A percentile compares a stretch with the other conserved stretches of the same genome.
Conservation (phyloP, 2,329 filamentous ascomycete species). For the Penicillium sp. region DNA sequence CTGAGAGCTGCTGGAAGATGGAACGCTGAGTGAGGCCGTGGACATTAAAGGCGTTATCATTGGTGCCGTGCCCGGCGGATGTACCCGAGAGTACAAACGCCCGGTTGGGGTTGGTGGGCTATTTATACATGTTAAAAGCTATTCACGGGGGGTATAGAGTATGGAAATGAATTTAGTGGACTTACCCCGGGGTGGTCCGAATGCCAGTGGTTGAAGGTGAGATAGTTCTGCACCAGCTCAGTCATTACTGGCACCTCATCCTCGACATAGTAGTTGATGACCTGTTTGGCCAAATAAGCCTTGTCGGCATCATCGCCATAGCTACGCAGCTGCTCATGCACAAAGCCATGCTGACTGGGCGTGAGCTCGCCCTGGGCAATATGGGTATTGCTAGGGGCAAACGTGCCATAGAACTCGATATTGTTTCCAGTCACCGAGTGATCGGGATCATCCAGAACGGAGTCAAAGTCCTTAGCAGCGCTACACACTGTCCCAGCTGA, state of each 20-base stretch:
- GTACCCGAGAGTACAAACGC: conserved; percentile 33
- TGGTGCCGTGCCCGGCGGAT: conserved; percentile 33
- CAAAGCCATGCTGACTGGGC: conserved; percentile 39
- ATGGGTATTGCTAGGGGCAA: conserved; percentile 37
- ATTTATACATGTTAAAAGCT: conserved; percentile 4
- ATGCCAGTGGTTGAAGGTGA: conserved; percentile 48
- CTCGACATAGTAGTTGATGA: conserved; percentile 48
- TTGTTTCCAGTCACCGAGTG: conserved; percentile 46
- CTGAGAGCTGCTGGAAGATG: conserved; percentile 43
- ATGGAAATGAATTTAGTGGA: conserved; percentile 5
- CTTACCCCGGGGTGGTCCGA: conserved; percentile 44
- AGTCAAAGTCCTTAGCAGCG: conserved; percentile 40
- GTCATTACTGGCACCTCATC: conserved; percentile 45
- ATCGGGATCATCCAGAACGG: conserved; percentile 43
- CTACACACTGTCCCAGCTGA: conserved; percentile 33
- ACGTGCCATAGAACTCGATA: conserved; percentile 46
- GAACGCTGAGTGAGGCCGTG: conserved; percentile 30
- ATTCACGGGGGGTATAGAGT: not conserved
- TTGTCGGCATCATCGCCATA: conserved; percentile 33
- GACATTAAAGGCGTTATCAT: conserved; percentile 29
- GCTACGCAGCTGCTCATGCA: conserved; percentile 41
- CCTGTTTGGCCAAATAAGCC: conserved; percentile 38
- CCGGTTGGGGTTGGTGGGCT: conserved; percentile 48
- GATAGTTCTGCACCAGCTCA: conserved; percentile 41
- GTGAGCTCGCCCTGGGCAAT: conserved; percentile 34